Evolutionary conservation across 306 rosid species (phyloP).

Genomic region (Cucumis cinereus): DNA sequence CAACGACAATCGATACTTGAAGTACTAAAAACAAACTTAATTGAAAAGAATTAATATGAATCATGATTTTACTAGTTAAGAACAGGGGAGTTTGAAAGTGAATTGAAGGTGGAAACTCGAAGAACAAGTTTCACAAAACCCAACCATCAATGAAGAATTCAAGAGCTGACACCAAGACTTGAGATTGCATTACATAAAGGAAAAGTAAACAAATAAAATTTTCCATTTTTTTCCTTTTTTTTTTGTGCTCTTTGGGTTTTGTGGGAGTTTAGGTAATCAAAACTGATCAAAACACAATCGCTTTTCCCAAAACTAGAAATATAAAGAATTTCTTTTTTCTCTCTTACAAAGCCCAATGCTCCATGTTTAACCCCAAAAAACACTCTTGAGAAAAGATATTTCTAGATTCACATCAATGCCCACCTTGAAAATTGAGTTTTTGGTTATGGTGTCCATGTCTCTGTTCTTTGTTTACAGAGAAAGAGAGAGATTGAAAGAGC

Average conservation of each 20-base stretch:
- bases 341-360: conserved; percentile 6
- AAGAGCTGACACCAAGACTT: neutral
- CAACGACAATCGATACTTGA: too few relatives aligned
- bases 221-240: neutral
- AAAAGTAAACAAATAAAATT: neutral
- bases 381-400: conserved; percentile 30
- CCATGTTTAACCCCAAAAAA: conserved; percentile 24
- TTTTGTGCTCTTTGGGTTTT: neutral
- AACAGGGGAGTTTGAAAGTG: neutral
- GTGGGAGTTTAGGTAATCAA: neutral
- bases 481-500: neutral
- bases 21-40: too few relatives aligned
- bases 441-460: neutral
- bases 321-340: neutral
- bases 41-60: too few relatives aligned
- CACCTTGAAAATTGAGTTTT: conserved; percentile 36
- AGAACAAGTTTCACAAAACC: neutral
- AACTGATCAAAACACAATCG: neutral
- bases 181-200: neutral
- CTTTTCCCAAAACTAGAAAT: conserved; percentile 9
- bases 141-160: neutral
- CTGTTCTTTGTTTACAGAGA: neutral
- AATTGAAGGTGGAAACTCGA: neutral
- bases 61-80: neutral
- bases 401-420: conserved; percentile 33